Conservation (phyloP, 2,329 filamentous ascomycete genomes). For the Lecanicillium sp. region DNA sequence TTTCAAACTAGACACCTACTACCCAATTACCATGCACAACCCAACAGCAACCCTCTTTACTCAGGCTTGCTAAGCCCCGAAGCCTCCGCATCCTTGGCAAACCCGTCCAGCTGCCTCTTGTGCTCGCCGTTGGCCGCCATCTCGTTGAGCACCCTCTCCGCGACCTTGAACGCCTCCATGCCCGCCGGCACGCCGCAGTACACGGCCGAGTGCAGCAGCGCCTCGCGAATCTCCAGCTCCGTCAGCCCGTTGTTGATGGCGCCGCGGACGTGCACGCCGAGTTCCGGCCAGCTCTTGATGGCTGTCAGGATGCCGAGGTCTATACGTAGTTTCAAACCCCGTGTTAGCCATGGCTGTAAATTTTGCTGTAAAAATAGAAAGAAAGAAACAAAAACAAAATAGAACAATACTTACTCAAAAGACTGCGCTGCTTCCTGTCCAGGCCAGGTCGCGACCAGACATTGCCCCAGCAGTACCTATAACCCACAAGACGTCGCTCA, state of each 20-base stretch:
- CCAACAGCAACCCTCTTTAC: neutral
- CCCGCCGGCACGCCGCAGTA: slow-evolving; percentile 34
- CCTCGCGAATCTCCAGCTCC: slow-evolving; percentile 47
- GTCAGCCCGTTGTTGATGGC: slow-evolving; percentile 54
- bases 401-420: slow-evolving; percentile 31
- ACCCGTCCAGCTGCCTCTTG: slow-evolving; percentile 11
- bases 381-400: neutral
- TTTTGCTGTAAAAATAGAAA: too few species aligned
- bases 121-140: slow-evolving; percentile 19
- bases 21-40: neutral
- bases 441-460: slow-evolving; percentile 57
- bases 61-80: too few species aligned
- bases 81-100: neutral
- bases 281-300: slow-evolving; percentile 48
- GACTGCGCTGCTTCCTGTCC: slow-evolving; percentile 48
- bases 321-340: slow-evolving; percentile 6
- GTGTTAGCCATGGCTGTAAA: too few species aligned
- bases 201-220: slow-evolving; percentile 35
- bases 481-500: neutral
- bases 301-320: slow-evolving; percentile 57
- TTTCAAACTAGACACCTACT: too few species aligned
- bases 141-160: slow-evolving; percentile 16
- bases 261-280: slow-evolving; percentile 53
- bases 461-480: slow-evolving; percentile 45
- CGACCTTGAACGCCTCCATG: slow-evolving; percentile 25